phyloP scores from a whole-genome alignment of 1,284 basidiomycete species.

The Sanghuangporus baumii region DNA sequence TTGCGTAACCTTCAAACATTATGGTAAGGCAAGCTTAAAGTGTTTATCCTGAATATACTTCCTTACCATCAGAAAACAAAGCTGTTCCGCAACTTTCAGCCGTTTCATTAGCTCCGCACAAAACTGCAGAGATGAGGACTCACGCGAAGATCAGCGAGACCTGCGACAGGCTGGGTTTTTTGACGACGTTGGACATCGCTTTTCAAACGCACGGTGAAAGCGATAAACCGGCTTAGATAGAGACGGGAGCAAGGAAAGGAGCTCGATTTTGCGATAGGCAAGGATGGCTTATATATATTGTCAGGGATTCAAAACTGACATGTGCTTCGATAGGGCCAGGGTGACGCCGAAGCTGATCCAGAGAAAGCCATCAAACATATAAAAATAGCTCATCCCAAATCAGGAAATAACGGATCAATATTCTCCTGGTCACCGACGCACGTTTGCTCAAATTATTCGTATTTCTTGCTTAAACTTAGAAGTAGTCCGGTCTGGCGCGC shows the following conservation, averaged over 20 bases:
- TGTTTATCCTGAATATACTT: not conserved
- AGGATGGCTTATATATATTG: not conserved
- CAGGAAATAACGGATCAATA: not conserved
- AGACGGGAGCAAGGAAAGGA: not conserved
- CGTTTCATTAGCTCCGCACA: not conserved
- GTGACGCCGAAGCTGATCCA: not conserved
- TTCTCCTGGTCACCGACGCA: not conserved
- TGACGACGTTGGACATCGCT: constrained; percentile 3
- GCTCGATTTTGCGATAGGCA: not conserved
- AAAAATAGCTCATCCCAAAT: not conserved
- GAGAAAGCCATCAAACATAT: not conserved
- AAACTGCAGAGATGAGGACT: constrained; percentile 25
- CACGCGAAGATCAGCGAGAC: constrained; percentile 79
- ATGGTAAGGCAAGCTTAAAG: not conserved
- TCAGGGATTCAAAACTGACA: not conserved
- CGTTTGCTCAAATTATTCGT: not conserved
- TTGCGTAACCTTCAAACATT: constrained; percentile 64
- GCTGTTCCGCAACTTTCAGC: constrained; percentile 69
- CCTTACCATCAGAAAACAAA: constrained; percentile 79
- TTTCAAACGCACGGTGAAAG: not conserved
- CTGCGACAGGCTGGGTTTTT: constrained; percentile 31
- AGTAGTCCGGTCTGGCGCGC: not conserved
- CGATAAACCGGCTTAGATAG: not conserved
- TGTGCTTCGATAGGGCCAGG: not conserved
- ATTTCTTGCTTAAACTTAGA: too few relatives aligned